phyloP scores from a whole-genome alignment of 2,329 filamentous ascomycete species.

The Rhexocercosporidium sp. region DNA sequence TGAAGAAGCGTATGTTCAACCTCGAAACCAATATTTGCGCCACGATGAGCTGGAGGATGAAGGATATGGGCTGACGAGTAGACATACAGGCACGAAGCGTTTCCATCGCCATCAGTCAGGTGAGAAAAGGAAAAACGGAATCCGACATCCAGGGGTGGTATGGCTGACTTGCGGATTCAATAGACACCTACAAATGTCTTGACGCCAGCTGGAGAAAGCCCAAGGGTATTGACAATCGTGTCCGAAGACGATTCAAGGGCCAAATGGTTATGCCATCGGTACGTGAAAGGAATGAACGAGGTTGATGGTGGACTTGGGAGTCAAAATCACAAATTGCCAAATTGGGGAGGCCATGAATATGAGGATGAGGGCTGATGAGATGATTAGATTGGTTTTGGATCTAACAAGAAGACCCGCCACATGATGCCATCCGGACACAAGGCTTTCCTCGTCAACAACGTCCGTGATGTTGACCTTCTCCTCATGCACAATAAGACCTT shows the following conservation, averaged over 20 bases:
- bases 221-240: constrained; percentile 99
- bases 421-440: constrained; percentile 99
- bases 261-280: constrained; percentile 97
- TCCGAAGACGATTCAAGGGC: constrained; percentile 96
- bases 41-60: constrained; percentile 10
- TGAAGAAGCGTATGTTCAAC: constrained; percentile 95
- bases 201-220: constrained; percentile 96
- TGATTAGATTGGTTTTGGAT: constrained; percentile 91
- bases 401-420: constrained; percentile 99
- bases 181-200: constrained; percentile 88
- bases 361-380: constrained; percentile 34
- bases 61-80: constrained; percentile 15
- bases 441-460: constrained; percentile 98
- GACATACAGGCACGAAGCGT: constrained; percentile 77
- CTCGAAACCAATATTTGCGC: constrained; percentile 8
- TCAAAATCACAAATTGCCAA: neutral
- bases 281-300: constrained; percentile 53
- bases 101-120: constrained; percentile 97
- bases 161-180: neutral
- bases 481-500: constrained; percentile 99
- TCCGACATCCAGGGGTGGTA: no score
- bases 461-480: constrained; percentile 93
- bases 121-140: no score
- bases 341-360: constrained; percentile 13
- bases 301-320: constrained; percentile 4